A percentile compares a stretch with the other conserved stretches of the same genome.
Evolutionary conservation across 2,329 filamentous ascomycete species (phyloP).

Genomic region (Lachnellula occidentalis): DNA sequence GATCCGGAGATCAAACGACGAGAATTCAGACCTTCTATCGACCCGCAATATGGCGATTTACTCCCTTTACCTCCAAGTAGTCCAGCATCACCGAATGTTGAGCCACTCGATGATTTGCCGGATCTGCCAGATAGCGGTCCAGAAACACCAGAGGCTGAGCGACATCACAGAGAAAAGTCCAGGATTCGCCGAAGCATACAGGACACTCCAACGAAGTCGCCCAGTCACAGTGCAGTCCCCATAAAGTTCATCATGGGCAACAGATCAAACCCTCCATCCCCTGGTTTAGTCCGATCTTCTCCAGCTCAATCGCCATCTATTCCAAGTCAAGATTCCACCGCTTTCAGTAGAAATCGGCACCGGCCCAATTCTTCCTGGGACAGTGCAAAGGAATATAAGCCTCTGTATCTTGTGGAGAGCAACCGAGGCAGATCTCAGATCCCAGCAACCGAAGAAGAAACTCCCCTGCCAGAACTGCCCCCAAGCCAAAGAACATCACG

Average conservation of each 20-base stretch:
- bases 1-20: slow-evolving; percentile 55
- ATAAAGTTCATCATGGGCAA: slow-evolving; percentile 46
- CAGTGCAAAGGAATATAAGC: slow-evolving; percentile 65
- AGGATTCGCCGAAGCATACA: slow-evolving; percentile 23
- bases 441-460: slow-evolving; percentile 30
- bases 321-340: slow-evolving; percentile 24
- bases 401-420: slow-evolving; percentile 72
- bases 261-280: slow-evolving; percentile 37
- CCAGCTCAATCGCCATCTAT: slow-evolving; percentile 35
- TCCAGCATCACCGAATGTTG: slow-evolving; percentile 42
- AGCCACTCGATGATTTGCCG: slow-evolving; percentile 40
- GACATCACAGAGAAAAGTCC: slow-evolving; percentile 19
- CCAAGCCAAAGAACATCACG: slow-evolving; percentile 44
- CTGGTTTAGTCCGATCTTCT: slow-evolving; percentile 36
- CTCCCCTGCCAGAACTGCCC: slow-evolving; percentile 42
- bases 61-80: slow-evolving; percentile 58
- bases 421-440: slow-evolving; percentile 23
- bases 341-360: slow-evolving; percentile 35
- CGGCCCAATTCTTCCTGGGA: slow-evolving; percentile 59
- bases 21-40: slow-evolving; percentile 58
- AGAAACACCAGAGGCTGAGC: slow-evolving; percentile 32
- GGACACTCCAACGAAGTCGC: slow-evolving; percentile 28
- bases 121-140: slow-evolving; percentile 56
- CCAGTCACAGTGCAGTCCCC: slow-evolving; percentile 50
- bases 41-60: slow-evolving; percentile 60